phyloP scores from a whole-genome alignment of 192 early-diverging fungal species.

The Coemansia sp. region DNA sequence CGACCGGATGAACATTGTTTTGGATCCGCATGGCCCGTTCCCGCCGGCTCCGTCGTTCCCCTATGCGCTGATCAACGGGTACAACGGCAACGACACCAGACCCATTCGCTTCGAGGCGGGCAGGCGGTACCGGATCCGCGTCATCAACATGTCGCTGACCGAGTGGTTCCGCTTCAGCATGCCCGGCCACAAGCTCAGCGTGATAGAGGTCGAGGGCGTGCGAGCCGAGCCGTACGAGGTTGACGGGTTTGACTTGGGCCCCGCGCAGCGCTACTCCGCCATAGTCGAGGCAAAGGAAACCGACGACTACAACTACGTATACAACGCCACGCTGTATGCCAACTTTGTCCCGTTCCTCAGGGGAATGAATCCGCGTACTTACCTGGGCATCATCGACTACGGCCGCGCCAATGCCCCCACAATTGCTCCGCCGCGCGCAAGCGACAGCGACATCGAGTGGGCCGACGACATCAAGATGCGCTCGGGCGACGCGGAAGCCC shows the following conservation, averaged over 20 bases:
- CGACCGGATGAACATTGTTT: slow-evolving; percentile 53
- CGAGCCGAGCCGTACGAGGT: slow-evolving; percentile 60
- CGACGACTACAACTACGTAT: slow-evolving; percentile 61
- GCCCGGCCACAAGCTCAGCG: slow-evolving; percentile 72
- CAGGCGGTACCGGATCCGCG: slow-evolving; percentile 78
- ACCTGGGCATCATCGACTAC: slow-evolving; percentile 21
- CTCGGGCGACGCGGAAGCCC: slow-evolving; percentile 6
- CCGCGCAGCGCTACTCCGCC: slow-evolving; percentile 79
- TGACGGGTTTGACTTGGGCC: slow-evolving; percentile 60
- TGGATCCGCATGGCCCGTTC: slow-evolving; percentile 54
- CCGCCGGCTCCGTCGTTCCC: slow-evolving; percentile 64
- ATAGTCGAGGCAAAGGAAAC: slow-evolving; percentile 69
- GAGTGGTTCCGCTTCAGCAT: slow-evolving; percentile 73
- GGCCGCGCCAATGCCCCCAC: slow-evolving; percentile 2
- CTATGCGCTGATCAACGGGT: slow-evolving; percentile 41
- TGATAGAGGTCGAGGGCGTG: slow-evolving; percentile 82
- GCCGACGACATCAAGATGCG: slow-evolving; percentile 21
- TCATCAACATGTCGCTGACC: slow-evolving; percentile 74
- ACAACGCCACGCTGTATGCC: slow-evolving; percentile 71
- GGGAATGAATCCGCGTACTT: slow-evolving; percentile 49
- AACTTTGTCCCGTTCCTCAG: slow-evolving; percentile 60
- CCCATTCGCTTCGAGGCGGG: slow-evolving; percentile 67
- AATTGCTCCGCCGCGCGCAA: background rate
- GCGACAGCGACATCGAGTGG: slow-evolving; percentile 13
- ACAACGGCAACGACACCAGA: slow-evolving; percentile 56